Base-by-base conservation (phyloP, 2,329 filamentous ascomycete species). In the Metarhizium robertsii region DNA sequence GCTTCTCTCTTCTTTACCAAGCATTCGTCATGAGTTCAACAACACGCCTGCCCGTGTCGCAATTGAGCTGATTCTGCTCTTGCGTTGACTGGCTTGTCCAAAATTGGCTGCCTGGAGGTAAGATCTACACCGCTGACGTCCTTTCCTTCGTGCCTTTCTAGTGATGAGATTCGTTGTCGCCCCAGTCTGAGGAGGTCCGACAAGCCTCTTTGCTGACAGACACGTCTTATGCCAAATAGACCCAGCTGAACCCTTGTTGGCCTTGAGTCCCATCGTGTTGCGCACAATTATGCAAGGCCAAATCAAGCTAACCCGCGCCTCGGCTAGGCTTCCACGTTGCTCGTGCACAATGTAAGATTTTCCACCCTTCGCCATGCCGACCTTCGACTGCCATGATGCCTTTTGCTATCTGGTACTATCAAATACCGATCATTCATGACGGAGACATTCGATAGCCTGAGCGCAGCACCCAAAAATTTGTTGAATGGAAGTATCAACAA, bases 191-290 rank as follows among this genome's bases (percentile, higher is more conserved):
- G 66, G 69, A 74, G 73, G 73, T 72, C 51, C 69, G 71, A 74
- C 71, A 73, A 73, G 70, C 72, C 70, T 75, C 68, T 61, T 63
- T 76, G 73, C 70, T 75, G 73, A 76, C 66, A 71, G 73, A 77
- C 78, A 73, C 63, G 77, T 80, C 77, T 75, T 75, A 72, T 71
- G 75, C 78, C 78, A 81, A 80, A 79, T 71, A 76, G 77, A 80
- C 75, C 65, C 67, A 62, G 67, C 76, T 79, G 75, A 79, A 69
- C 49, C 40, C 34, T 36, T 43, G 42, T 40, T 32, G 13, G 45
- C 25, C 7, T 32, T 30, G 45, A 13, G 20, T 3, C 25, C 32
- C 3, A 2, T 34, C 34, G 3, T 42, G 14, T 48, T 36, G 8
- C 16, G 14, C 32, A 45, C 11, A 40, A 2, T 11, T 32, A 6